Conservation (phyloP, 2,329 filamentous ascomycete genomes). For the Cladosporium cucumerinum region DNA sequence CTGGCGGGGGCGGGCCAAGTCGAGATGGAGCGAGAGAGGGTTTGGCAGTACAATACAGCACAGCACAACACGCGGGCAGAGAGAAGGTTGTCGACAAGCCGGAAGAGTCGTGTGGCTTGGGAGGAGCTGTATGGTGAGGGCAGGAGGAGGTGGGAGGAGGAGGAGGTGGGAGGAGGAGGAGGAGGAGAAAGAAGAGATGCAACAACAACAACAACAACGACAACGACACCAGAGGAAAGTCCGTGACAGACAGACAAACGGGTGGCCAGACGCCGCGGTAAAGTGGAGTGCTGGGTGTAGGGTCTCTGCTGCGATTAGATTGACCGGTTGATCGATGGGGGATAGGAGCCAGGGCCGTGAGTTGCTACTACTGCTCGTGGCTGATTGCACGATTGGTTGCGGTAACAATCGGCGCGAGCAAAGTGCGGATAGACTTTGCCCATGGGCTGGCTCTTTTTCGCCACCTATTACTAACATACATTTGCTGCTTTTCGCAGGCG, state of each 20-base stretch:
- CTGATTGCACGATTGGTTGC: background rate
- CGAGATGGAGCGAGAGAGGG: background rate
- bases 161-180: background rate
- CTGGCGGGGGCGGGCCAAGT: background rate
- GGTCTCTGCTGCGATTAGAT: background rate
- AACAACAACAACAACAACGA: background rate
- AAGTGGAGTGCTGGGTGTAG: background rate
- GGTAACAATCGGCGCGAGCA: background rate
- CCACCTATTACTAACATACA: background rate
- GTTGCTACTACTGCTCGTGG: background rate
- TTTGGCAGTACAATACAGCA: background rate
- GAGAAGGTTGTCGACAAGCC: slow-evolving; percentile 2
- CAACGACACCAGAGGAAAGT: background rate
- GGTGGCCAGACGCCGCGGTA: background rate
- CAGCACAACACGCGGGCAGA: background rate
- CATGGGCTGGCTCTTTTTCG: background rate
- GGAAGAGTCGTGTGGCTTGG: background rate
- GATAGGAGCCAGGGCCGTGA: slow-evolving; percentile 10
- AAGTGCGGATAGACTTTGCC: background rate
- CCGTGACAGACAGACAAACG: background rate
- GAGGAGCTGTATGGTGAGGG: no score
- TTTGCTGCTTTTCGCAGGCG: background rate
- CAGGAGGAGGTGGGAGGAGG: background rate
- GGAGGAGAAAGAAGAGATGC: background rate
- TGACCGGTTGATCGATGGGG: slow-evolving; percentile 2